Percentiles rank a stretch among this genome's conserved stretches.
Evolutionary conservation across 352 stramenopile genomes (phyloP).

Genomic region (Globisporangium ultimum): DNA sequence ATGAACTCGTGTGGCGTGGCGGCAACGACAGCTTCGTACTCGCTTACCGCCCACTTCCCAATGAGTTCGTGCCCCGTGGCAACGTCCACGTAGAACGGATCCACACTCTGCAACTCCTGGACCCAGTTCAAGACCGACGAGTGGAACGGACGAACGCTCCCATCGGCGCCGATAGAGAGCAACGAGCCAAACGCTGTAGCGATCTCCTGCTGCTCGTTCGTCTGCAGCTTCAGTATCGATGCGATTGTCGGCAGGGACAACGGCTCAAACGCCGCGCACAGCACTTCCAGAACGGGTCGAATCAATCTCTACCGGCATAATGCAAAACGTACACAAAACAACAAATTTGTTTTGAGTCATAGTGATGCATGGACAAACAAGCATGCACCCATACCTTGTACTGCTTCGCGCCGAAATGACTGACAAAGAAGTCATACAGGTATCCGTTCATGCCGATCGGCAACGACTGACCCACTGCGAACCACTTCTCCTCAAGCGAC

Average conservation of each 20-base stretch:
- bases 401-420: slow-evolving; percentile 46
- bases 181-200: slow-evolving; percentile 46
- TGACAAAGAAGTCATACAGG: slow-evolving; percentile 69
- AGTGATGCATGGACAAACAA: neutral
- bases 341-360: neutral
- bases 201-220: slow-evolving; percentile 63
- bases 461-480: slow-evolving; percentile 45
- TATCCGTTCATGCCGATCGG: slow-evolving; percentile 65
- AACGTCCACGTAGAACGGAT: slow-evolving; percentile 48
- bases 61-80: slow-evolving; percentile 54
- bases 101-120: slow-evolving; percentile 43
- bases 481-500: slow-evolving; percentile 44
- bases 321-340: neutral
- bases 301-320: slow-evolving; percentile 24
- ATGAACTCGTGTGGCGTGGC: slow-evolving; percentile 56
- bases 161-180: slow-evolving; percentile 46
- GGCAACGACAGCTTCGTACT: slow-evolving; percentile 47
- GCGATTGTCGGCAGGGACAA: slow-evolving; percentile 39
- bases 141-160: slow-evolving; percentile 61
- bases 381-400: slow-evolving; percentile 34
- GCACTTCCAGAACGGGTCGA: slow-evolving; percentile 61
- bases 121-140: slow-evolving; percentile 75
- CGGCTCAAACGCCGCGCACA: slow-evolving; percentile 67
- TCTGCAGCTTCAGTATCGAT: slow-evolving; percentile 49
- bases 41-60: slow-evolving; percentile 49